Evolutionary conservation across 768 basidiomycete genomes (phyloP).

Genomic region (Suillus paluster): DNA sequence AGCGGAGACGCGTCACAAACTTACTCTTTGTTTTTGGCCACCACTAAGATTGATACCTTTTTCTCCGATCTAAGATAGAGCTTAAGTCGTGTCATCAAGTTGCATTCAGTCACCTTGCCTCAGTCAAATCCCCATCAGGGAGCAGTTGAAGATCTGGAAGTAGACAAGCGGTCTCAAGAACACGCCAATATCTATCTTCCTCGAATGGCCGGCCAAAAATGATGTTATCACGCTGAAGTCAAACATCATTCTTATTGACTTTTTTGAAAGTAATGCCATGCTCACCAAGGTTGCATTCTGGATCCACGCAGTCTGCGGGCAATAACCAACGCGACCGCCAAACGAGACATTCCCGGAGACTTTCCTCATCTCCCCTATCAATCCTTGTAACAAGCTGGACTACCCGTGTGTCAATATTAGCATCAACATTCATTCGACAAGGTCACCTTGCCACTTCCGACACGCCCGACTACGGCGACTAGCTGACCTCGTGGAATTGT

Average conservation of each 20-base stretch:
- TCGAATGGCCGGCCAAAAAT: constrained; percentile 68
- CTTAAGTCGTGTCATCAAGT: neutral
- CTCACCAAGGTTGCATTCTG: constrained; percentile 66
- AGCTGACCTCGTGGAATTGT: constrained; percentile 59
- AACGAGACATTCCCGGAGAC: constrained; percentile 55
- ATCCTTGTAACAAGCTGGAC: constrained; percentile 62
- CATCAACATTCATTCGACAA: neutral
- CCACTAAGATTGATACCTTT: constrained; percentile 71
- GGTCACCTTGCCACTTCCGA: constrained; percentile 66
- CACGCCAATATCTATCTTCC: constrained; percentile 67
- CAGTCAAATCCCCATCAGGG: constrained; percentile 72
- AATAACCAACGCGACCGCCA: constrained; percentile 71
- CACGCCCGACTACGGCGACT: constrained; percentile 67
- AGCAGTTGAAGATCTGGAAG: constrained; percentile 66
- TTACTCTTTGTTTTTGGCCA: constrained; percentile 64
- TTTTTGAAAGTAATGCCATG: neutral
- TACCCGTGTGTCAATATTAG: constrained; percentile 16
- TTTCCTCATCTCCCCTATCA: constrained; percentile 76
- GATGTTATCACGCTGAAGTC: constrained; percentile 60
- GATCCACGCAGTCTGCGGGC: constrained; percentile 78
- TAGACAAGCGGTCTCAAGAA: constrained; percentile 60
- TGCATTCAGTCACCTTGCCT: constrained; percentile 43
- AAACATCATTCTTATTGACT: neutral
- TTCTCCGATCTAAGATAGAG: constrained; percentile 60
- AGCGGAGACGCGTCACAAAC: constrained; percentile 13